Evolutionary conservation across 352 stramenopile genomes (phyloP).

Genomic region (Plasmopara muralis): DNA sequence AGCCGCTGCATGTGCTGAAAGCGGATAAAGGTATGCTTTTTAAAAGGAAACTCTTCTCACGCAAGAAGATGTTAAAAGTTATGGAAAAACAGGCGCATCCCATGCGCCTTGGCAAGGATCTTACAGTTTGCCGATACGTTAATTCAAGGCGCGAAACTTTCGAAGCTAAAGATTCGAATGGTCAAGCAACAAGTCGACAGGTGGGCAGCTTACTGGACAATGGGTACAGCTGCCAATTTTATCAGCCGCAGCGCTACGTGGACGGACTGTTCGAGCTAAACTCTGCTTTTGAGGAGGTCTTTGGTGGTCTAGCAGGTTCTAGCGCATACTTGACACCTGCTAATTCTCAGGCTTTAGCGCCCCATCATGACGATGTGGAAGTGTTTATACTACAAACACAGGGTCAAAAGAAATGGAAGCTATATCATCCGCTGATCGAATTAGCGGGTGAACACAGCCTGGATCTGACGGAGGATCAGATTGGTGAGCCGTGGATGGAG

Average conservation of each 20-base stretch:
- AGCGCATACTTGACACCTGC: constrained; percentile 79
- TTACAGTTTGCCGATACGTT: constrained; percentile 75
- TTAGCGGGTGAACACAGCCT: constrained; percentile 74
- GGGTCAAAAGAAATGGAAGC: constrained; percentile 84
- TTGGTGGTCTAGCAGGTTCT: constrained; percentile 66
- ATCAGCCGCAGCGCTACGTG: constrained; percentile 79
- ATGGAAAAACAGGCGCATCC: constrained; percentile 37
- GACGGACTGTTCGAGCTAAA: constrained; percentile 71
- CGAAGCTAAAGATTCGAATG: constrained; percentile 43
- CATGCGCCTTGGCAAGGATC: constrained; percentile 53
- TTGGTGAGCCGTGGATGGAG: constrained; percentile 77
- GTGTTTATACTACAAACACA: constrained; percentile 84
- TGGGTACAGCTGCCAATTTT: constrained; percentile 85
- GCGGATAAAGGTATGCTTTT: constrained; percentile 54
- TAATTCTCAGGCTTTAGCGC: constrained; percentile 72
- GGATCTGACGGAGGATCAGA: constrained; percentile 54
- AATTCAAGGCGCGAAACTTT: constrained; percentile 64
- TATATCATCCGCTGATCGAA: constrained; percentile 70
- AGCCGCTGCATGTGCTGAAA: constrained; percentile 61
- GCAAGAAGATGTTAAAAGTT: constrained; percentile 58
- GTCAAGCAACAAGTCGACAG: constrained; percentile 42
- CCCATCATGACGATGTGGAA: constrained; percentile 82
- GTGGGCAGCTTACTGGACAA: constrained; percentile 54
- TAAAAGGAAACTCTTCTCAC: constrained; percentile 50
- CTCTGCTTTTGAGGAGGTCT: constrained; percentile 68